Percentiles rank a stretch among this genome's conserved stretches.
Conservation (phyloP, 2,329 filamentous ascomycete genomes). For the Aspergillus aculeatus region DNA sequence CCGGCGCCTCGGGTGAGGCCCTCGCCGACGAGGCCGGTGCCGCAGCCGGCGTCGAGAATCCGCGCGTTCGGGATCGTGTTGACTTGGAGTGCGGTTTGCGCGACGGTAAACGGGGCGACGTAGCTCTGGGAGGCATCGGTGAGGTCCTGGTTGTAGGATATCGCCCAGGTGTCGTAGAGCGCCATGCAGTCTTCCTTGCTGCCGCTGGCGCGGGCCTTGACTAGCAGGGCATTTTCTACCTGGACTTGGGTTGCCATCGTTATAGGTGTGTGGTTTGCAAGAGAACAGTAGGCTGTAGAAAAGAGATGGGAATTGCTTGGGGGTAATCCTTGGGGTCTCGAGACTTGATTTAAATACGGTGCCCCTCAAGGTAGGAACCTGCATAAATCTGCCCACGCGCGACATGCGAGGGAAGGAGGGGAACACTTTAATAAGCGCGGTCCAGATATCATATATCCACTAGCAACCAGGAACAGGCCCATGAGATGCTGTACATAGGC, state of each 20-base stretch:
- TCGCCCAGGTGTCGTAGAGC: constrained; percentile 51
- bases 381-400: too few relatives aligned
- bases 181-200: constrained; percentile 38
- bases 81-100: constrained; percentile 31
- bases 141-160: constrained; percentile 46
- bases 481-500: too few relatives aligned
- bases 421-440: too few relatives aligned
- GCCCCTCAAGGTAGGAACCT: too few relatives aligned
- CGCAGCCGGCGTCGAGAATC: constrained; percentile 58
- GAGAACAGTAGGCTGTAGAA: too few relatives aligned
- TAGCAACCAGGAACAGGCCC: too few relatives aligned
- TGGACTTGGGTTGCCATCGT: constrained; percentile 14
- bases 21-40: constrained; percentile 54
- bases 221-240: constrained; percentile 24
- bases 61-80: constrained; percentile 21
- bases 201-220: constrained; percentile 38
- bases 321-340: too few relatives aligned
- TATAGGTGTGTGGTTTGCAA: too few relatives aligned
- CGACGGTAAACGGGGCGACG: constrained; percentile 42
- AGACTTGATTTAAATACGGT: too few relatives aligned
- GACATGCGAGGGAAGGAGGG: too few relatives aligned
- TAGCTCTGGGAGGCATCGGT: constrained; percentile 39
- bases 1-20: constrained; percentile 46
- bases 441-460: too few relatives aligned
- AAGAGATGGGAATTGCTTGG: too few relatives aligned